Conservation (phyloP, 768 basidiomycete genomes). For the Tylopilus intermedius region DNA sequence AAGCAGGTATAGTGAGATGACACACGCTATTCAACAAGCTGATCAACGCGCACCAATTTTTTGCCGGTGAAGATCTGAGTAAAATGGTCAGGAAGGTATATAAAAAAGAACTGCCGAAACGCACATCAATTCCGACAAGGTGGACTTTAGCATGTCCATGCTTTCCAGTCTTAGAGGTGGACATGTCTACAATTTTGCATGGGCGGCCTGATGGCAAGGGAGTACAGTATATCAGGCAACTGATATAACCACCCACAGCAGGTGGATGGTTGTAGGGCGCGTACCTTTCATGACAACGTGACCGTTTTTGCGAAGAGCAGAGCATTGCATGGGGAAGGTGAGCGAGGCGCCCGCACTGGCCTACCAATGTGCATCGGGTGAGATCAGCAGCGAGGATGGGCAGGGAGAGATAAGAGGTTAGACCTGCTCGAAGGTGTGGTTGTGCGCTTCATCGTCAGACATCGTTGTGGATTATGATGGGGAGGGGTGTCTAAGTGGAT, state of each 20-base stretch:
- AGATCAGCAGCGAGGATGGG: conserved; percentile 11
- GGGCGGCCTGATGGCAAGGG: conserved; percentile 56
- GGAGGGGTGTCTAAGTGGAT: conserved; percentile 16
- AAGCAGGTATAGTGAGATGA: conserved; percentile 5
- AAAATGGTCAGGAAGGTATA: conserved; percentile 4
- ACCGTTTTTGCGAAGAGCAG: conserved; percentile 88
- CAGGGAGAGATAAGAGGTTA: conserved; percentile 18
- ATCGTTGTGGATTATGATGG: conserved; percentile 39
- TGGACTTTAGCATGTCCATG: conserved; percentile 99
- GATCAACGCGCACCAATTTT: conserved; percentile 66
- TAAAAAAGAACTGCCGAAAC: conserved; percentile 30
- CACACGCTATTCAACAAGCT: neutral
- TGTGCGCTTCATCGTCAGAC: conserved; percentile 93
- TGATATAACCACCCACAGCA: neutral
- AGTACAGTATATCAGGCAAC: neutral
- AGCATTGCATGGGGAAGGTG: conserved; percentile 91
- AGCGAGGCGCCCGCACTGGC: conserved; percentile 68
- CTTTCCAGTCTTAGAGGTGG: conserved; percentile 99
- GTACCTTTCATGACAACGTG: conserved; percentile 93
- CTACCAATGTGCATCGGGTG: conserved; percentile 34
- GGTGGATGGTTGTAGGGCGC: neutral
- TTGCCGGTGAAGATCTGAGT: conserved; percentile 95
- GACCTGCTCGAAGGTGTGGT: conserved; percentile 83
- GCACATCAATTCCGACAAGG: conserved; percentile 91
- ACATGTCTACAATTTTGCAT: conserved; percentile 99